Evolutionary conservation across 768 basidiomycete species (phyloP), one percentile per base, ranked within the genome.

Genomic region (Macrolepiota albuminosa): DNA sequence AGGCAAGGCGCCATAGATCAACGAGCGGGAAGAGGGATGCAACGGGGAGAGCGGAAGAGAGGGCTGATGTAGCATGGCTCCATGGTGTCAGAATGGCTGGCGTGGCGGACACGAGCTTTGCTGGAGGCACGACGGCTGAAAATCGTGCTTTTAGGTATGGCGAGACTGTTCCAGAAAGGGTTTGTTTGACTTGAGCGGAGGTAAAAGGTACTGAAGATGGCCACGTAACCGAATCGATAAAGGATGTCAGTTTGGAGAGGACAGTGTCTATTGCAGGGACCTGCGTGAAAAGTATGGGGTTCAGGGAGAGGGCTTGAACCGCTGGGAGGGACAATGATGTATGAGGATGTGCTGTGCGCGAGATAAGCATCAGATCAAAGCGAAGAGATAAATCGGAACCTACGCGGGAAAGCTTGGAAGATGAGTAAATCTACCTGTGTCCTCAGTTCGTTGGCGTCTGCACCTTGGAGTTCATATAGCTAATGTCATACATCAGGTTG

Each of bases 351-450:
- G 91, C 92, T 94, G 63, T 31, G 16, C 37, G 11, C 29, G 49
- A 31, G 45, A 40, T 42, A 43, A 51, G 54, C 11, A 46, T 21
- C 31, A 56, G 29, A 24, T 57, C 10, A 37, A n/a, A 36, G 9
- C 3, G 52, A 57, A n/a, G 57, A 42, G n/a, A 49, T 14, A 6
- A 50, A 48, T 21, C 4, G 31, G 8, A 18, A 79, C 90, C 46
- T 67, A 93, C 92, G 88, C 58, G 94, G 93, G 68, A 84, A 93
- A 0, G 88, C 89, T 61, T 86, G 82, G 71, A 81, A 91, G 6
- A 91, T 70, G 36, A 95, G 74, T 53, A 93, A 68, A 70, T 91
- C 86, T 1, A 93, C 79, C 68, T 93, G 89, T 0, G 86, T 81
- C 61, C 80, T 78, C 46, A 96, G 72, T 67, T 93, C 92, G 2